phyloP scores from a whole-genome alignment of 2,329 filamentous ascomycete species.

The Fusarium chlamydosporum region DNA sequence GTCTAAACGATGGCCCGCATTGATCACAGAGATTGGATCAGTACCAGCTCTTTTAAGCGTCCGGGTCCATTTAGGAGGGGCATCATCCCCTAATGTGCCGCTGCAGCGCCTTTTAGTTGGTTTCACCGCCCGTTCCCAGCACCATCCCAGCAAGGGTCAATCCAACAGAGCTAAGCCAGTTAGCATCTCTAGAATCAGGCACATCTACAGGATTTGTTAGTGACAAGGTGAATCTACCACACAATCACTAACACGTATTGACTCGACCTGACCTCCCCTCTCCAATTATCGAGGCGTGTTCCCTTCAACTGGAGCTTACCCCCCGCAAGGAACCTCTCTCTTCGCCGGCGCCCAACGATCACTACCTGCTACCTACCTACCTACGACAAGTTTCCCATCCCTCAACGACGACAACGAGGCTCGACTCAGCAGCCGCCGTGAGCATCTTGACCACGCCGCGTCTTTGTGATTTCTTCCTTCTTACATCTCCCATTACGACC shows the following conservation, averaged over 20 bases:
- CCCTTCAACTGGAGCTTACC: conserved; percentile 46
- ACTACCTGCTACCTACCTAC: conserved; percentile 25
- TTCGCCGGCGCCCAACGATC: conserved; percentile 48
- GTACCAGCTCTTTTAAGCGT: conserved; percentile 21
- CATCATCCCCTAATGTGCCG: conserved; percentile 38
- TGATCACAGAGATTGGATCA: conserved; percentile 15
- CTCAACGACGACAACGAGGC: conserved; percentile 47
- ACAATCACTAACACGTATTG: conserved; percentile 32
- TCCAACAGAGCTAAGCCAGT: conserved; percentile 31
- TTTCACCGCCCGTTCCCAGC: conserved; percentile 43
- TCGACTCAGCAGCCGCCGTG: conserved; percentile 45
- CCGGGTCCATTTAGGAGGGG: conserved; percentile 39
- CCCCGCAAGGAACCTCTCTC: conserved; percentile 49
- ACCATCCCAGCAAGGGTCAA: conserved; percentile 30
- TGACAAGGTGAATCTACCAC: not conserved
- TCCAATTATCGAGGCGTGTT: conserved; percentile 47
- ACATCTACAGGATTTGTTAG: conserved; percentile 26
- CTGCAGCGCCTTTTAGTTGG: conserved; percentile 32
- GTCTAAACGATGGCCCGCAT: conserved; percentile 21
- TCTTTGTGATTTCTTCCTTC: conserved; percentile 33
- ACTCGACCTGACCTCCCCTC: conserved; percentile 37
- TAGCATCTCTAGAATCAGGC: conserved; percentile 13
- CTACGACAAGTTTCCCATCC: conserved; percentile 43
- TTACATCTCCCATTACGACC: conserved; percentile 14
- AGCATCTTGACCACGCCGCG: conserved; percentile 44